Percentiles rank a stretch among this genome's conserved stretches.
Conservation (phyloP, 805 yeast species). For the Sugiyamaella valdiviana region DNA sequence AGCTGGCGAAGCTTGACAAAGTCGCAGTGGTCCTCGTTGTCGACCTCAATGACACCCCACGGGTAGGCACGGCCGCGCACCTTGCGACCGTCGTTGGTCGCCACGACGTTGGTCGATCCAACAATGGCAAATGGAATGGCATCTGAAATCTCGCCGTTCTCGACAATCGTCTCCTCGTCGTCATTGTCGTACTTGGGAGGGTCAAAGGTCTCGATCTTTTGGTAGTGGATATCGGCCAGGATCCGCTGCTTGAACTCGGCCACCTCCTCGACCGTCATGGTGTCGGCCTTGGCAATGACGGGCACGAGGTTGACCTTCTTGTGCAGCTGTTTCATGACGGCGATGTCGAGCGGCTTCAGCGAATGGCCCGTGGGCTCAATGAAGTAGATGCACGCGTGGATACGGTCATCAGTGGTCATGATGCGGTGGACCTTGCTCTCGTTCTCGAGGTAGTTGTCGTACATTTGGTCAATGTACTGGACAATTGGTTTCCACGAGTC, state of each 20-base stretch:
- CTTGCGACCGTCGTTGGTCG: conserved; percentile 61
- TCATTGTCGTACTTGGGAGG: conserved; percentile 76
- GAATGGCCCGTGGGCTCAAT: conserved; percentile 97
- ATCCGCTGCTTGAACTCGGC: conserved; percentile 68
- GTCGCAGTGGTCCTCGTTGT: conserved; percentile 89
- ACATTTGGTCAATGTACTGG: conserved; percentile 79
- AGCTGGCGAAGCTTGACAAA: conserved; percentile 83
- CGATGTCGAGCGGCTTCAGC: conserved; percentile 80
- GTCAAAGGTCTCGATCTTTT: conserved; percentile 66
- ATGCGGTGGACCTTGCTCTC: conserved; percentile 80
- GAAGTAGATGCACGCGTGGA: conserved; percentile 90
- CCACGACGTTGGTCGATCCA: conserved; percentile 73
- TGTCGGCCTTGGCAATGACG: conserved; percentile 89
- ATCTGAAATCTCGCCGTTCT: conserved; percentile 59
- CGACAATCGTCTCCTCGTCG: conserved; percentile 72
- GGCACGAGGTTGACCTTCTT: conserved; percentile 92
- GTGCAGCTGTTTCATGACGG: conserved; percentile 80
- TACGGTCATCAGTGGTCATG: conserved; percentile 66
- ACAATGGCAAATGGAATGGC: conserved; percentile 89
- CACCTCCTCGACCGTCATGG: conserved; percentile 83
- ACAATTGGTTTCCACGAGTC: conserved; percentile 87
- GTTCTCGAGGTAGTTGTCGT: conserved; percentile 80
- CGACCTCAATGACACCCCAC: conserved; percentile 96
- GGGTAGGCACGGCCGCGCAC: conserved; percentile 94
- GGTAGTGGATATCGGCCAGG: conserved; percentile 65